These are phyloP conservation scores for Monosporascus sp. DNA, from an alignment of 2,329 filamentous ascomycete species.

Conservation along the genomic window DNA sequence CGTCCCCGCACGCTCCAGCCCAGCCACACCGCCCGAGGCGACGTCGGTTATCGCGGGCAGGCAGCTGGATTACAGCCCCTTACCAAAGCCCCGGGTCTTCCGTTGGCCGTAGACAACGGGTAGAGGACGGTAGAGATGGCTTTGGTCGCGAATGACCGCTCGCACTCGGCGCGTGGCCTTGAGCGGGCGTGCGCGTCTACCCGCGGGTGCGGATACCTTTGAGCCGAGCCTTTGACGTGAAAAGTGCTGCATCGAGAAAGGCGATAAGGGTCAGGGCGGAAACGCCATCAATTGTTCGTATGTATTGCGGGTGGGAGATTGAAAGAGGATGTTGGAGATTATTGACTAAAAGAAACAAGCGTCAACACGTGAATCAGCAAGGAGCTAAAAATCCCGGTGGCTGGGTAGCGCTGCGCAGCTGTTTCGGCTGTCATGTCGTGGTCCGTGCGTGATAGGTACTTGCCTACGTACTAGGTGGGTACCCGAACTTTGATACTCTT, in stretches of 20 bases:
- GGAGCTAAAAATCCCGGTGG: neutral
- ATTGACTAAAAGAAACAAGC: neutral
- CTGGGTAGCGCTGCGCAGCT: neutral
- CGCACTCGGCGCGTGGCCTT: constrained; percentile 11
- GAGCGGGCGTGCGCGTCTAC: constrained; percentile 14
- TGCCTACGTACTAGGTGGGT: too few species aligned
- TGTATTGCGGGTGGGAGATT: neutral
- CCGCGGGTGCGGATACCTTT: constrained; percentile 5
- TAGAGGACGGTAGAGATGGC: constrained; percentile 13
- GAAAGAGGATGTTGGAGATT: neutral
- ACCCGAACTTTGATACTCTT: too few species aligned
- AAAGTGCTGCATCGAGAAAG: neutral
- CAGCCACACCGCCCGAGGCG: constrained; percentile 12
- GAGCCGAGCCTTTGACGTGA: neutral
- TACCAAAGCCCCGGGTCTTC: constrained; percentile 14
- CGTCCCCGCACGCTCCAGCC: constrained; percentile 13
- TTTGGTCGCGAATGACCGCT: constrained; percentile 12
- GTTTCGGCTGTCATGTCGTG: neutral
- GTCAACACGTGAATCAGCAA: neutral
- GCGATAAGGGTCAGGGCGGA: neutral
- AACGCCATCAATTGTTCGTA: neutral
- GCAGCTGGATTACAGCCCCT: constrained; percentile 8
- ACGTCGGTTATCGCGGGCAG: constrained; percentile 11
- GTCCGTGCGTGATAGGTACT: neutral
- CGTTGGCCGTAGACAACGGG: constrained; percentile 14